Conservation (phyloP, 805 yeast species). For the Danielia oregonensis region DNA sequence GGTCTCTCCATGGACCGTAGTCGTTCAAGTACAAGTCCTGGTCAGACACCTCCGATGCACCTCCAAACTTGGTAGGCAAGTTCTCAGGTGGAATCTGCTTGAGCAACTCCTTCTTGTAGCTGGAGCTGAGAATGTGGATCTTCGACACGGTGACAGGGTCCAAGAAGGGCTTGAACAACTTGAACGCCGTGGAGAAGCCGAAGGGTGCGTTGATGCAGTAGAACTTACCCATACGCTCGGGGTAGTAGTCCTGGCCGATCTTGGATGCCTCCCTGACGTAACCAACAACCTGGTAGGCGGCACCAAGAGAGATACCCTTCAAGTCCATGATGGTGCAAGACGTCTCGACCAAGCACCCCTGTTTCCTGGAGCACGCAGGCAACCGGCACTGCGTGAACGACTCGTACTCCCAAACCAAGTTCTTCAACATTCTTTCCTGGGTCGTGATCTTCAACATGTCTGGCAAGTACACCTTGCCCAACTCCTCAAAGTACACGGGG, state of each 20-base stretch:
- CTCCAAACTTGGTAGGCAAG: slow-evolving; percentile 90
- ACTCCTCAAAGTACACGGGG: slow-evolving; percentile 91
- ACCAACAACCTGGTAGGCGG: slow-evolving; percentile 80
- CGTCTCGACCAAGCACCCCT: slow-evolving; percentile 80
- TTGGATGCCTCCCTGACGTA: slow-evolving; percentile 91
- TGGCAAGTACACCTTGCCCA: slow-evolving; percentile 83
- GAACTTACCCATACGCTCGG: slow-evolving; percentile 98
- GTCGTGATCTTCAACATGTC: slow-evolving; percentile 93
- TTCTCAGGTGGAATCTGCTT: slow-evolving; percentile 93
- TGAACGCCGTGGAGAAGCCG: slow-evolving; percentile 93
- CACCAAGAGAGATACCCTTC: slow-evolving; percentile 83
- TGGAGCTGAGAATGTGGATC: slow-evolving; percentile 79
- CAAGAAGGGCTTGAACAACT: slow-evolving; percentile 85
- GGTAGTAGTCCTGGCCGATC: slow-evolving; percentile 96
- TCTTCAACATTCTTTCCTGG: slow-evolving; percentile 93
- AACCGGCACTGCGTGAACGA: slow-evolving; percentile 77
- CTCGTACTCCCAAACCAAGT: slow-evolving; percentile 97
- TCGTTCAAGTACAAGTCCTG: slow-evolving; percentile 87
- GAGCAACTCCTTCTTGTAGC: slow-evolving; percentile 76
- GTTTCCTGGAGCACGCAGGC: slow-evolving; percentile 90
- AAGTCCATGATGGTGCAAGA: slow-evolving; percentile 94
- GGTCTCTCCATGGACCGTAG: slow-evolving; percentile 97
- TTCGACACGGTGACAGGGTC: slow-evolving; percentile 97
- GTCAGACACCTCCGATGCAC: slow-evolving; percentile 62
- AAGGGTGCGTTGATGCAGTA: slow-evolving; percentile 95